Evolutionary conservation across 345 rosid genomes (phyloP).

Genomic region (Alliaria petiolata): DNA sequence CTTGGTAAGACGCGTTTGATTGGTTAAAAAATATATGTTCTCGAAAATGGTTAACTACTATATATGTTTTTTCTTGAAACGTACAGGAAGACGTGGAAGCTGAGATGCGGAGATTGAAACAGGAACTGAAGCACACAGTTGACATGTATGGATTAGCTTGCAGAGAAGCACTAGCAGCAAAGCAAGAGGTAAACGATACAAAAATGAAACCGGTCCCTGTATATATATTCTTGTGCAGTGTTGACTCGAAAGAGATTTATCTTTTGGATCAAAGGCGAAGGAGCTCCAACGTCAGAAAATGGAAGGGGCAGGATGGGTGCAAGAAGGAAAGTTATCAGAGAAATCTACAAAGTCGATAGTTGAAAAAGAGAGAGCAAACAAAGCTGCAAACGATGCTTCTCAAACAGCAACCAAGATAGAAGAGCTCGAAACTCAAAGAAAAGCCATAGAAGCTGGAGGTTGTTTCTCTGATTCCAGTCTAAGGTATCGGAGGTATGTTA

Average conservation of each 20-base stretch:
- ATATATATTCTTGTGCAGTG: not conserved
- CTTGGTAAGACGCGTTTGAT: constrained; percentile 37
- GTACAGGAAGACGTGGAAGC: constrained; percentile 71
- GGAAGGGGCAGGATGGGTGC: constrained; percentile 55
- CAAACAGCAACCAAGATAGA: constrained; percentile 61
- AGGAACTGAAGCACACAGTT: constrained; percentile 85
- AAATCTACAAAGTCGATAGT: constrained; percentile 52
- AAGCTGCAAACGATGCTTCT: constrained; percentile 65
- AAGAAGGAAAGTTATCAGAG: constrained; percentile 58
- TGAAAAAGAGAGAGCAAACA: constrained; percentile 60
- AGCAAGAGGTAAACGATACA: constrained; percentile 54
- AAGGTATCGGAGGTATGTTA: constrained; percentile 67
- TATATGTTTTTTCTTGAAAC: constrained; percentile 2
- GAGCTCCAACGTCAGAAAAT: constrained; percentile 66
- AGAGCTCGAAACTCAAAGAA: constrained; percentile 54
- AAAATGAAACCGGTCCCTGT: not conserved
- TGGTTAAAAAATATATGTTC: not conserved
- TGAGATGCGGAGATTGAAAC: constrained; percentile 78
- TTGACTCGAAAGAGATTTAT: not conserved
- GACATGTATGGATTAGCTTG: constrained; percentile 82
- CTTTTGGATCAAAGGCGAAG: constrained; percentile 44
- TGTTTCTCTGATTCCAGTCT: constrained; percentile 27
- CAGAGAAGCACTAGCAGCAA: constrained; percentile 76
- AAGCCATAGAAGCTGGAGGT: constrained; percentile 38
- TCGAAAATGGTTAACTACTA: not conserved